Evolutionary conservation across 148 eudicot species (phyloP), one percentile per base, ranked within the genome.

Genomic region (Tetragonia tetragonoides): DNA sequence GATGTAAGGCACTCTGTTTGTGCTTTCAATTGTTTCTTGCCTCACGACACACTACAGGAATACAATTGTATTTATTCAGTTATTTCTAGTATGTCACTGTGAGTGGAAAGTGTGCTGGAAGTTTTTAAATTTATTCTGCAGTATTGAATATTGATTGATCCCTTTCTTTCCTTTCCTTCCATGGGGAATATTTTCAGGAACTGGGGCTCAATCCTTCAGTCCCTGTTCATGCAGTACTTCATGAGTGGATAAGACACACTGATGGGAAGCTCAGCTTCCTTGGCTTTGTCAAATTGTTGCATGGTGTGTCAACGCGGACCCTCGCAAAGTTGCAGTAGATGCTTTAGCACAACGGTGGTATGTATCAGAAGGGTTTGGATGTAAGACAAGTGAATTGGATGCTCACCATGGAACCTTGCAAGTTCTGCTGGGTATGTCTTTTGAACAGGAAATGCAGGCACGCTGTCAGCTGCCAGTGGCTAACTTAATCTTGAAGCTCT

Each of bases 181-280:
- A 57, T 21, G 15, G 57, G 47, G 23, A 75, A 70, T 57, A 46
- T 46, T 57, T 75, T 62, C 88, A 89, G 92, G 92, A 89, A 75
- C 90, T 89, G 11, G 89, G 90, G 59, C 80, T 89, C 15, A 77
- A 87, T 72, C 88, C 90, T 73, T 83, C 87, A 38, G 88, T 89
- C 57, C 87, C 90, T 10, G 77, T 87, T 41, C 89, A 87, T 59
- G 84, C 88, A 18, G 92, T 87, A 68, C 84, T 89, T 65, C 68
- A 81, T 76, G 92, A 89, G 76, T 87, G 90, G 90, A 79, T 89
- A 81, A 81, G 89, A 60, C 87, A 86, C 68, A 77, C 87, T 3
- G 92, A 89, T 81, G 92, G 92, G 73, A 89, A 87, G 79, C 84
- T 89, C 20, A 87, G 87, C 65, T 89, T 82, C 74, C 90, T 82